phyloP scores from a whole-genome alignment of 352 stramenopile species.

The Globisporangium apiculatum region DNA sequence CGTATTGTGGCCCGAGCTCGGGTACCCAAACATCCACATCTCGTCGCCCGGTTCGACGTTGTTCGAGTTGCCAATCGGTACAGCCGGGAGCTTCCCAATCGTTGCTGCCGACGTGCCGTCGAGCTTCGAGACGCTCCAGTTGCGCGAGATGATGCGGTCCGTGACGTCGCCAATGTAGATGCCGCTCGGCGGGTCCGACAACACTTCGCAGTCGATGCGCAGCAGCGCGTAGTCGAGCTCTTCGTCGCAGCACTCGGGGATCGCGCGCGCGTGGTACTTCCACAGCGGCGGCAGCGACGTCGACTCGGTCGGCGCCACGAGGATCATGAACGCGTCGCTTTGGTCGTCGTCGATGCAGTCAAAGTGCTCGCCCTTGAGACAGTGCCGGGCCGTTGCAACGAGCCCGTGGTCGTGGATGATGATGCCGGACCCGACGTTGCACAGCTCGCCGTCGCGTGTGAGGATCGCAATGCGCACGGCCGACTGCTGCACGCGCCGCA shows the following conservation, averaged over 20 bases:
- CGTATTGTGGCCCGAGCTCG: slow-evolving; percentile 84
- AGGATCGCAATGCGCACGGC: slow-evolving; percentile 80
- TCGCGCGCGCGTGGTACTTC: slow-evolving; percentile 79
- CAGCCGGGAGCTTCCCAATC: slow-evolving; percentile 67
- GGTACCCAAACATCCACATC: slow-evolving; percentile 90
- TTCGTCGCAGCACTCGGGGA: slow-evolving; percentile 80
- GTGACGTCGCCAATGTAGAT: slow-evolving; percentile 86
- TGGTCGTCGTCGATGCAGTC: slow-evolving; percentile 67
- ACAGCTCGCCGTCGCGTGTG: slow-evolving; percentile 78
- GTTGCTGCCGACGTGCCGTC: slow-evolving; percentile 62
- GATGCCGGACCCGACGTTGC: slow-evolving; percentile 83
- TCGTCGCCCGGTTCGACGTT: slow-evolving; percentile 84
- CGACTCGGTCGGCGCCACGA: slow-evolving; percentile 76
- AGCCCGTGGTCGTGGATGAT: slow-evolving; percentile 79
- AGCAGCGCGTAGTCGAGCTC: slow-evolving; percentile 80
- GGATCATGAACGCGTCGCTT: slow-evolving; percentile 84
- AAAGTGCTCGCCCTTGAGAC: slow-evolving; percentile 78
- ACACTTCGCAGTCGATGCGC: slow-evolving; percentile 78
- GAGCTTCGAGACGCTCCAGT: slow-evolving; percentile 79
- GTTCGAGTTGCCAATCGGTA: slow-evolving; percentile 84
- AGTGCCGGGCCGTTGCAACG: slow-evolving; percentile 74
- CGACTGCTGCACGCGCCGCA: slow-evolving; percentile 81
- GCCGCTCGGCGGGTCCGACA: slow-evolving; percentile 80
- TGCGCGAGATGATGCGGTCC: slow-evolving; percentile 77
- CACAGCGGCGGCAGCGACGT: slow-evolving; percentile 71